Evolutionary conservation across 1,139 yeast species (phyloP), one percentile per base, ranked within the genome.

Genomic region (Yamadazyma triangularis): DNA sequence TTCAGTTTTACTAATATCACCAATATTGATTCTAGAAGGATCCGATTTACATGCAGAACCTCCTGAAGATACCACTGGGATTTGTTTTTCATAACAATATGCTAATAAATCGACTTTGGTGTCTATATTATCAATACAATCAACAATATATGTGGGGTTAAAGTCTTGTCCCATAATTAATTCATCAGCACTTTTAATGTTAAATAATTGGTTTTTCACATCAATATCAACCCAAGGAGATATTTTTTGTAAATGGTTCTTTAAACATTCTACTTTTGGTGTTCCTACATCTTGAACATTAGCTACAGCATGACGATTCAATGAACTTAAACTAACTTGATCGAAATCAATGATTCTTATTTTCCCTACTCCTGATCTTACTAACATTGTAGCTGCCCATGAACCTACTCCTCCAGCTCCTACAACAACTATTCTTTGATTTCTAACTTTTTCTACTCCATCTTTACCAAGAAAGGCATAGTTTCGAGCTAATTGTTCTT

Each of bases 321-420:
- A 69, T 4, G 96, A 87, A 31, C 95, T 83, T 36, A 91, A 66
- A 1, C 96, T 80, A 23, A 91, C 96, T 58, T 91, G 98, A 58
- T 91, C 98, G 53, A 91, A 91, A 59, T 91, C 98, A 38, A 91
- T 79, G 39, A 91, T 71, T 45, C 89, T 73, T 32, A 91, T 59
- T 36, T 74, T 73, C 11, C 82, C 80, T 22, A 89, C 82, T 8
- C 98, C 98, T 7, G 95, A 84, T 47, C 98, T 76, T 1, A 85
- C 85, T 36, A 91, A 69, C 87, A 93, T 87, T 2, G 95, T 83
- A 6, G 88, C 83, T 8, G 83, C 95, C 93, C 96, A 89, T 0
- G 97, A 88, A 2, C 98, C 98, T 22, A 91, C 98, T 28, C 98
- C 98, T 31, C 98, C 98, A 8, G 91, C 94, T 18, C 98, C 98